Percentiles rank a stretch among this genome's conserved stretches.
Evolutionary conservation across 2,329 filamentous ascomycete genomes (phyloP).

Genomic region (Cladosporium sp.): DNA sequence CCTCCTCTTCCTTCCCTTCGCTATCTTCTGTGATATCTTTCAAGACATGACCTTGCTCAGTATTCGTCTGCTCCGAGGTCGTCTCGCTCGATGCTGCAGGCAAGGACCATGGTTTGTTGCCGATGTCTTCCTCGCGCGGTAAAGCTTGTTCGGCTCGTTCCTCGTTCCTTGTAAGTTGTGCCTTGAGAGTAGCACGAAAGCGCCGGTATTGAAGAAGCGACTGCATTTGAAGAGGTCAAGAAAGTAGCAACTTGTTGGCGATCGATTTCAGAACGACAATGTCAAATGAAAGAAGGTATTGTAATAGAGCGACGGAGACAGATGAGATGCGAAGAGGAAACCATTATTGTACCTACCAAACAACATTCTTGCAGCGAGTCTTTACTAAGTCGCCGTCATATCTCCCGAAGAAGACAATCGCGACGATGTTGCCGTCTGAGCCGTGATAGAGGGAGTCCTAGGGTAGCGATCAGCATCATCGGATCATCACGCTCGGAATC

Average conservation of each 20-base stretch:
- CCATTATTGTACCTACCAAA: background rate
- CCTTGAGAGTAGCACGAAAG: slow-evolving; percentile 29
- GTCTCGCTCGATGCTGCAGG: slow-evolving; percentile 24
- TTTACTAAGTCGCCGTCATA: background rate
- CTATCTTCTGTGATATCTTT: slow-evolving; percentile 11
- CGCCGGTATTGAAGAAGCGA: slow-evolving; percentile 32
- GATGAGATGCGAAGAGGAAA: background rate
- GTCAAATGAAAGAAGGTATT: background rate
- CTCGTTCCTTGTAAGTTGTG: slow-evolving; percentile 29
- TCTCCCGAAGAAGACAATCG: background rate
- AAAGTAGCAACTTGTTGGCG: background rate
- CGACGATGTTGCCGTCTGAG: background rate
- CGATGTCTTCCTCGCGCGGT: background rate
- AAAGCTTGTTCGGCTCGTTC: background rate
- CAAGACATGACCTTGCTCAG: slow-evolving; percentile 18
- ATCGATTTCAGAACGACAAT: background rate
- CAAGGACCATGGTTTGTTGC: slow-evolving; percentile 18
- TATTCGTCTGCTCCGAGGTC: slow-evolving; percentile 27
- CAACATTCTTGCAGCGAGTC: background rate
- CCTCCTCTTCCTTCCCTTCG: slow-evolving; percentile 15
- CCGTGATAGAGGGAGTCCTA: background rate
- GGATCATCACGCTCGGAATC: slow-evolving; percentile 1
- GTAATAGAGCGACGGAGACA: background rate
- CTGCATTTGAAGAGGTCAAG: slow-evolving; percentile 20
- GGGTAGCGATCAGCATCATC: background rate